These are phyloP conservation scores for Silybum marianum DNA, from an alignment of 129 eudicot species.

Conservation along the genomic window DNA sequence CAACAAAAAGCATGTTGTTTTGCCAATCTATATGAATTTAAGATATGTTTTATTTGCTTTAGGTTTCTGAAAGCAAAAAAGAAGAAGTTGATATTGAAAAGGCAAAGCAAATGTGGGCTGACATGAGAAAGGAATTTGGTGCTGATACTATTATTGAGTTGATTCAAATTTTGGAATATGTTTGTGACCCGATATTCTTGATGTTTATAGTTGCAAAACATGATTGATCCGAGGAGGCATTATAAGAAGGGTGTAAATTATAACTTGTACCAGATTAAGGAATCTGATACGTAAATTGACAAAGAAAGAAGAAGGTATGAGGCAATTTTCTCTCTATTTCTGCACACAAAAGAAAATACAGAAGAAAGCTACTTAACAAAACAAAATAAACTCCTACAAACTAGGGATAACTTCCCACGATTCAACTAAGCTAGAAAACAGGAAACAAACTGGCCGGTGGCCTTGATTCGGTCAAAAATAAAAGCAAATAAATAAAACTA, in stretches of 20 bases:
- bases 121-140: slow-evolving; percentile 72
- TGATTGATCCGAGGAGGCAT: slow-evolving; percentile 92
- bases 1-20: slow-evolving; percentile 17
- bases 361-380: too few relatives aligned
- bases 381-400: too few relatives aligned
- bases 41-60: slow-evolving; percentile 9
- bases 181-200: slow-evolving; percentile 13
- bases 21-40: background rate
- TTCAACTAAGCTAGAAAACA: too few relatives aligned
- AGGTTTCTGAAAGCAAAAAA: slow-evolving; percentile 76
- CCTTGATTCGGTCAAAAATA: too few relatives aligned
- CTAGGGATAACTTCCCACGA: too few relatives aligned
- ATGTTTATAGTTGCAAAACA: slow-evolving; percentile 66
- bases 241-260: slow-evolving; percentile 57
- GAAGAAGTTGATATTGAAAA: slow-evolving; percentile 67
- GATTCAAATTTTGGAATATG: slow-evolving; percentile 4
- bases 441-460: too few relatives aligned
- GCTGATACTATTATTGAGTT: slow-evolving; percentile 66
- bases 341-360: too few relatives aligned
- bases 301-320: too few relatives aligned
- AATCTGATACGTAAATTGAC: too few relatives aligned
- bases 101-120: slow-evolving; percentile 75
- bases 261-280: too few relatives aligned
- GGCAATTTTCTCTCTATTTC: too few relatives aligned
- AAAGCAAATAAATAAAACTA: too few relatives aligned